Evolutionary conservation across 2,329 filamentous ascomycete genomes (phyloP).

Genomic region (Scorias spongiosa): DNA sequence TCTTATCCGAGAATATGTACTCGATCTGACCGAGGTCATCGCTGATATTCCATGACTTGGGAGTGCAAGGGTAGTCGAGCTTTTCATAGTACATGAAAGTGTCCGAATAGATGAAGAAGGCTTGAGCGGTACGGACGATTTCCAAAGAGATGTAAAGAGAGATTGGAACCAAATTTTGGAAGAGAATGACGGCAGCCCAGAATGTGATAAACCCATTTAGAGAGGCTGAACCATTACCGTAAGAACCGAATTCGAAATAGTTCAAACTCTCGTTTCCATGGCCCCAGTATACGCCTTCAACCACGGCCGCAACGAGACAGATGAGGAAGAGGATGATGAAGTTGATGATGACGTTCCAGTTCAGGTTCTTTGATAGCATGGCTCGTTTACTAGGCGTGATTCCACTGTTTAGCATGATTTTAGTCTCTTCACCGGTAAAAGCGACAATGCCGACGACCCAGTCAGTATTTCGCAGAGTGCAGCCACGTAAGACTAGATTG

Average conservation of each 20-base stretch:
- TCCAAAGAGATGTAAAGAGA: slow-evolving; percentile 95
- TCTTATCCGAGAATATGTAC: slow-evolving; percentile 97
- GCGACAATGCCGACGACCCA: slow-evolving; percentile 87
- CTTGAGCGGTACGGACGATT: slow-evolving; percentile 84
- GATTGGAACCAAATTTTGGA: slow-evolving; percentile 97
- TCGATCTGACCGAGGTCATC: slow-evolving; percentile 97
- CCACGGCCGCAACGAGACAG: slow-evolving; percentile 72
- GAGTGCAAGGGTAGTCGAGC: slow-evolving; percentile 86
- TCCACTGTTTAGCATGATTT: slow-evolving; percentile 98
- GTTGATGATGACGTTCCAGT: slow-evolving; percentile 96
- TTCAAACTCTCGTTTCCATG: slow-evolving; percentile 57
- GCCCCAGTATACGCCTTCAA: slow-evolving; percentile 71
- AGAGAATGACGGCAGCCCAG: slow-evolving; percentile 85
- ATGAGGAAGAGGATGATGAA: slow-evolving; percentile 79
- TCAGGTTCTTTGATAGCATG: slow-evolving; percentile 80
- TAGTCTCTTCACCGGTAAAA: slow-evolving; percentile 91
- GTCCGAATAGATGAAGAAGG: slow-evolving; percentile 95
- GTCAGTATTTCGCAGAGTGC: slow-evolving; percentile 86
- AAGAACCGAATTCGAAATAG: slow-evolving; percentile 76
- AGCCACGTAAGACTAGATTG: slow-evolving; percentile 85
- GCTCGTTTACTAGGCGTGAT: slow-evolving; percentile 89
- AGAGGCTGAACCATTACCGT: slow-evolving; percentile 54
- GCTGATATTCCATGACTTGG: slow-evolving; percentile 98
- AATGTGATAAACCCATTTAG: slow-evolving; percentile 92
- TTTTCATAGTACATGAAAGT: slow-evolving; percentile 93